Evolutionary conservation across 1,139 yeast species (phyloP).

Genomic region (Sugiyamaella neomexicana): DNA sequence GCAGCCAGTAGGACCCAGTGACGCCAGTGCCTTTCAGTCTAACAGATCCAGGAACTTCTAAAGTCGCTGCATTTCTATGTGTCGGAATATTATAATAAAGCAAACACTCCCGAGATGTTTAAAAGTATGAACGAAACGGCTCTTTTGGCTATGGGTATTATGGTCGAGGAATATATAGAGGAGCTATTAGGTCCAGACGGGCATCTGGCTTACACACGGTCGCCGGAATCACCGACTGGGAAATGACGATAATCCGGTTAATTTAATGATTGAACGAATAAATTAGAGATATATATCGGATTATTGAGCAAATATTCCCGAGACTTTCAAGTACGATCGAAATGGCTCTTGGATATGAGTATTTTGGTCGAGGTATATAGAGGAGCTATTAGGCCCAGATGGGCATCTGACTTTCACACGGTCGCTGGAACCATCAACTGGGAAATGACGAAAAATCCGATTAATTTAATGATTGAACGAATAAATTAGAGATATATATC

Average conservation of each 20-base stretch:
- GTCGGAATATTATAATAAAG: conserved; percentile 25
- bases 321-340: conserved; percentile 34
- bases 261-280: conserved; percentile 10
- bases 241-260: too few relatives aligned
- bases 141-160: conserved; percentile 38
- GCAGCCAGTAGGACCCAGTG: not conserved
- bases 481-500: too few relatives aligned
- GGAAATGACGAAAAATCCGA: too few relatives aligned
- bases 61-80: conserved; percentile 33
- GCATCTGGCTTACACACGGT: conserved; percentile 28
- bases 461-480: conserved; percentile 6
- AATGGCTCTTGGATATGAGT: conserved; percentile 40
- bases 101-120: conserved; percentile 22
- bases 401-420: conserved; percentile 32
- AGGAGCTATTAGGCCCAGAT: conserved; percentile 32
- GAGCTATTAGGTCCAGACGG: conserved; percentile 35
- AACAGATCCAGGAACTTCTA: conserved; percentile 25
- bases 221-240: not conserved
- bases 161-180: conserved; percentile 38
- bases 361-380: conserved; percentile 38
- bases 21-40: conserved; percentile 21
- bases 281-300: conserved; percentile 34
- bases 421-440: not conserved
- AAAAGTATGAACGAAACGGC: conserved; percentile 37
- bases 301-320: conserved; percentile 20